Conservation (phyloP, 2,329 filamentous ascomycete species). For the Aspergillus puulaauensis region DNA sequence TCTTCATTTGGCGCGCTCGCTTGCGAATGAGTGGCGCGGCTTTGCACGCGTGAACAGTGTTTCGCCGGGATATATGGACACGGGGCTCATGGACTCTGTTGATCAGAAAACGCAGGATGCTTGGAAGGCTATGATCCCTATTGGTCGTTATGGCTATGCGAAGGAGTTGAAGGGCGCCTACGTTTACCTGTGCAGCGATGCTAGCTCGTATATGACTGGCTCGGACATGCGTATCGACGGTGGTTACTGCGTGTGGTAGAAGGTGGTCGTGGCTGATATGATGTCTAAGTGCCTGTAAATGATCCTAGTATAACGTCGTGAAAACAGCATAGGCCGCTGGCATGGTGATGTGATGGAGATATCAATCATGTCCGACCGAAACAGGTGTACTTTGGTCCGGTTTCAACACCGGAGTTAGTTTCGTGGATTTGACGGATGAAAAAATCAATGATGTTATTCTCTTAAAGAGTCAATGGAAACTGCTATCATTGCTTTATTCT, state of each 20-base stretch:
- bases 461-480: too few species aligned
- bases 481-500: too few species aligned
- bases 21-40: constrained; percentile 69
- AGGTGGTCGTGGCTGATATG: not conserved
- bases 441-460: too few species aligned
- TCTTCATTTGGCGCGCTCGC: constrained; percentile 62
- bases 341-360: too few species aligned
- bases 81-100: constrained; percentile 65
- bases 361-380: too few species aligned
- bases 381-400: too few species aligned
- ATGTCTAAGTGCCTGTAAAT: too few species aligned
- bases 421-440: too few species aligned
- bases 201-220: constrained; percentile 52
- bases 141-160: constrained; percentile 61
- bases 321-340: too few species aligned
- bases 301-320: too few species aligned
- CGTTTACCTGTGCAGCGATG: constrained; percentile 49
- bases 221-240: constrained; percentile 50
- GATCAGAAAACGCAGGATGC: constrained; percentile 56
- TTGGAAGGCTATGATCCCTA: constrained; percentile 61
- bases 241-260: constrained; percentile 48
- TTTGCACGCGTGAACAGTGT: constrained; percentile 69
- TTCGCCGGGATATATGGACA: constrained; percentile 69
- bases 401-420: too few species aligned
- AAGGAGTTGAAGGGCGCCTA: constrained; percentile 65